Evolutionary conservation across 768 basidiomycete genomes (phyloP), one percentile per base, ranked within the genome.

Genomic region (Coprinopsis cinerea): DNA sequence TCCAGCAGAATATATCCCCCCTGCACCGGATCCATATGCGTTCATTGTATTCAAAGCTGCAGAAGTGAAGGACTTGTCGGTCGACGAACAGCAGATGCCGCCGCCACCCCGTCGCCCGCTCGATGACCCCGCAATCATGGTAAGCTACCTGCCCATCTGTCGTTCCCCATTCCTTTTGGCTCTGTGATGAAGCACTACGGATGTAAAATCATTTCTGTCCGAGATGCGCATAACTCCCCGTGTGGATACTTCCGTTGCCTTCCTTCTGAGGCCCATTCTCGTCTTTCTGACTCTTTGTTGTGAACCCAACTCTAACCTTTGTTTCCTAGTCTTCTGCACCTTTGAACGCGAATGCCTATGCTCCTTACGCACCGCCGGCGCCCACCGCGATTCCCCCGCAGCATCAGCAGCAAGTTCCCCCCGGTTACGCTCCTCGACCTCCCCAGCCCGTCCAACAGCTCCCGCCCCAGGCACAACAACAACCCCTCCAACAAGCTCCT

Each of bases 31-130:
- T 52, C 88, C 88, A 0, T 93, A 92, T 63, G 78, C 86, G 55
- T 92, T 89, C 66, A 92, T 93, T 67, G 88, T 93, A 55, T 93
- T 93, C 69, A 87, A 88, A 46, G 89, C 89, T 5, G 87, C 87
- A 2, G 88, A 92, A 66, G 89, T 92, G 53, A 91, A 92, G 60
- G 89, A 92, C 61, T 75, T 92, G n/a, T 76, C 85, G 23, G 88
- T 92, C 13, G 89, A 92, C 58, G 85, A 89, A 52, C 75, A 78
- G 20, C 69, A 76, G 25, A 69, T 75, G 0, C 67, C 70, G 6
- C 65, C n/a, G n/a, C n/a, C n/a, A n/a, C n/a, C 74, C 30, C 74
- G 81, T 44, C 88, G 77, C 58, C 82, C 90, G 14, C 85, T 85
- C 52, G 85, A 89, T 60, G 89, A 92, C 64, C 90, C 89, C 4